Base-by-base conservation (phyloP, 768 basidiomycete species). In the Rhodotorula toruloides region DNA sequence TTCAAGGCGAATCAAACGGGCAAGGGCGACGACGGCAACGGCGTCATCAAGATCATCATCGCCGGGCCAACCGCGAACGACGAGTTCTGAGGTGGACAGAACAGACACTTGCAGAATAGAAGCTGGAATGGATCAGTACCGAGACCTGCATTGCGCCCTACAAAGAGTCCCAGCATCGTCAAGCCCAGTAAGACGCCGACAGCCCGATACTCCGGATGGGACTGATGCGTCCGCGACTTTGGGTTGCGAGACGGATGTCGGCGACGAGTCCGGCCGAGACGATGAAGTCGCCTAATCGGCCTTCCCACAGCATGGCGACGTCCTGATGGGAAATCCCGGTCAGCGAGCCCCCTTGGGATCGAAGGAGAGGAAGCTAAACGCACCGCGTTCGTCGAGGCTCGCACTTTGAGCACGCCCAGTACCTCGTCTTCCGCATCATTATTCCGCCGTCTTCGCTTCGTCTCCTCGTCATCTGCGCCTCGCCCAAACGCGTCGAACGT, bases 271-370 rank as follows among this genome's bases (percentile, higher is more conserved):
- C 94, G 36, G 94, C 77, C 70, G 91, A 89, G 68, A 98, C 85
- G 13, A 98, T 80, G 81, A 92, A 86, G 72, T 91, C 91, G 58
- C 87, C 84, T 73, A 98, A 77, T 29, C 93, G 85, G 21, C 93
- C 91, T 79, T 96, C 91, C 89, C 94, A 98, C 76, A 96, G 84
- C 46, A 98, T 76, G 9, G 93, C 88, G 27, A 97, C 82, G 67
- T 91, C 88, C 92, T 92, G 50, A 4, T 21, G 22, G 39, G 0
- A 40, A 3, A 22, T 10, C 19, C 5, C 7, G 2, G 57, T 27
- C 25, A n/a, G 37, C 6, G 12, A 19, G 39, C 22, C 57, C 40
- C 60, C 21, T 42, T 47, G 42, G 25, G 31, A 43, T 55, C 14
- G 31, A 46, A 29, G 29, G 48, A 56, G 21, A 31, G 8, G 29